phyloP scores from a whole-genome alignment of 768 basidiomycete genomes.

The Leucocoprinus birnbaumii region DNA sequence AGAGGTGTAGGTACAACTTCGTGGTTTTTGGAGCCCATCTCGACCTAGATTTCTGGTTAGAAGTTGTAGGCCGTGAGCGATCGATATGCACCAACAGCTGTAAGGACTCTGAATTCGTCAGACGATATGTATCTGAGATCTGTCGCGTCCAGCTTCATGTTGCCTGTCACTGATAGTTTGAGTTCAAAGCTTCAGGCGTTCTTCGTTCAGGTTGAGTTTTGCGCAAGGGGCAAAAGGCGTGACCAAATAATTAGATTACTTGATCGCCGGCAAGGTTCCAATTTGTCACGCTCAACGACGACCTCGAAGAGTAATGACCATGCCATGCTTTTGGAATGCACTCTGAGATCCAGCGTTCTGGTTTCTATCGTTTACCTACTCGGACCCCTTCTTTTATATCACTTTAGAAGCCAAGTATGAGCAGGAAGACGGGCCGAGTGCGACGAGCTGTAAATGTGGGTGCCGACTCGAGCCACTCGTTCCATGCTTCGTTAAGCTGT shows the following conservation, averaged over 20 bases:
- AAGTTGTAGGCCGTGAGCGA: not conserved
- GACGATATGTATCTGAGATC: constrained; percentile 90
- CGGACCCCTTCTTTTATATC: not conserved
- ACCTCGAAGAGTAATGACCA: too few relatives aligned
- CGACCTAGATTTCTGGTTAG: constrained; percentile 54
- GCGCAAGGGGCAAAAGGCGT: too few relatives aligned
- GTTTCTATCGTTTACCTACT: too few relatives aligned
- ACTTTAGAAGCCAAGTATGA: constrained; percentile 1
- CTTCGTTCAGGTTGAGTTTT: not conserved
- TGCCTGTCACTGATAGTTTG: constrained; percentile 8
- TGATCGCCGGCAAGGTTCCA: too few relatives aligned
- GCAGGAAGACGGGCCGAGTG: not conserved
- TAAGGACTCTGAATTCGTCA: constrained; percentile 94
- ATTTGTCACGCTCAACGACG: too few relatives aligned
- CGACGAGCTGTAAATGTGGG: constrained; percentile 9
- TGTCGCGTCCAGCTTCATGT: constrained; percentile 92
- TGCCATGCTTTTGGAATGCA: too few relatives aligned
- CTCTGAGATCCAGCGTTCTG: too few relatives aligned
- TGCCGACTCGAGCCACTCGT: not conserved
- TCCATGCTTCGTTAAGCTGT: not conserved
- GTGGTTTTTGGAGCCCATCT: constrained; percentile 98
- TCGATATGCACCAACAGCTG: constrained; percentile 56
- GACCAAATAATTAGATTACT: too few relatives aligned
- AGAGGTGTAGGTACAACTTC: constrained; percentile 89
- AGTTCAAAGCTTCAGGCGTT: too few relatives aligned